These are phyloP conservation scores for Agaricus blazei DNA, from an alignment of 768 basidiomycete genomes.

Conservation along the genomic window DNA sequence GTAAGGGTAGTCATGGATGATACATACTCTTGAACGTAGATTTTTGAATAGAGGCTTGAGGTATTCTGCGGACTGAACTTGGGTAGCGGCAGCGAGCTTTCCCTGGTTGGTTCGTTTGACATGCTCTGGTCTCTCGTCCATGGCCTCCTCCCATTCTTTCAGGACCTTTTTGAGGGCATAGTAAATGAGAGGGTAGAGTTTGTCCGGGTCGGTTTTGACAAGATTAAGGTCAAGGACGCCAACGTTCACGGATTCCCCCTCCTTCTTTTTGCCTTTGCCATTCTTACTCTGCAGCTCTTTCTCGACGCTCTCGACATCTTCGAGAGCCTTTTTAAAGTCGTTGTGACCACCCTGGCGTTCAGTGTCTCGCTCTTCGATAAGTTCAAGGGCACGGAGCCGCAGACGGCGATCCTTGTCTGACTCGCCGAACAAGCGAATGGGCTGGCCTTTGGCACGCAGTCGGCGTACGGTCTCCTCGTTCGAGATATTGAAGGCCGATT, in stretches of 20 bases:
- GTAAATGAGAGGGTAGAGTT: constrained; percentile 94
- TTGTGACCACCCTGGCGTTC: constrained; percentile 84
- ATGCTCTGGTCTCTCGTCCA: constrained; percentile 89
- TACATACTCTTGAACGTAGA: constrained; percentile 77
- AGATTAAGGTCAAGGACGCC: constrained; percentile 73
- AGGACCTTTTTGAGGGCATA: constrained; percentile 88
- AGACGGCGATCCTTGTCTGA: constrained; percentile 90
- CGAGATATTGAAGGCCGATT: constrained; percentile 78
- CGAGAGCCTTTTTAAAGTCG: constrained; percentile 87
- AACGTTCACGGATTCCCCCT: constrained; percentile 45
- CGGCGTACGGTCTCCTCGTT: constrained; percentile 90
- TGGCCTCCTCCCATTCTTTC: constrained; percentile 94
- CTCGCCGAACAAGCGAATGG: constrained; percentile 92
- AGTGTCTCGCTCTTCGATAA: constrained; percentile 87
- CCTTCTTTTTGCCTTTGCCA: constrained; percentile 60
- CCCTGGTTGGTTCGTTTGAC: constrained; percentile 89
- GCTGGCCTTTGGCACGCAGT: constrained; percentile 87
- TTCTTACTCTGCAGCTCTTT: constrained; percentile 57
- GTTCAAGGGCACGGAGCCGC: constrained; percentile 86
- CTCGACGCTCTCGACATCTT: constrained; percentile 82
- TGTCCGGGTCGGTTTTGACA: constrained; percentile 89
- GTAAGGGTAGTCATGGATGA: neutral
- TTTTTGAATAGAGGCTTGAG: constrained; percentile 94
- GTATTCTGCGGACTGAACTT: constrained; percentile 93
- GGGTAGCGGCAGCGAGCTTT: constrained; percentile 90